Conservation (phyloP, 495 filamentous ascomycete genomes). For the Podospora sp. region DNA sequence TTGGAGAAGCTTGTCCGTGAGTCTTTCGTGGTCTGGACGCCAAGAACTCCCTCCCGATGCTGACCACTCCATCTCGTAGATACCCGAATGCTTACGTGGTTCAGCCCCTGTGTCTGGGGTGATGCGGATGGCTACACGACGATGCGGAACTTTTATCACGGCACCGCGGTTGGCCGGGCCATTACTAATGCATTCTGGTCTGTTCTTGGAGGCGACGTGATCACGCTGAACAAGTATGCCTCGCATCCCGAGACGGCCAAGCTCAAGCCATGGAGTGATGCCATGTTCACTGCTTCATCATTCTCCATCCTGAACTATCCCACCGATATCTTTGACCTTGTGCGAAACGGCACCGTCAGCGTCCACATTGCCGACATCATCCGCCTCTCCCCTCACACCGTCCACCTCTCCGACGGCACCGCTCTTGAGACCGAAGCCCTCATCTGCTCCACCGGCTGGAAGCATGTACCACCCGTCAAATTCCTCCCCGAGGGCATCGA, state of each 20-base stretch:
- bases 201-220: constrained; percentile 61
- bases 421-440: constrained; percentile 62
- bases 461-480: constrained; percentile 62
- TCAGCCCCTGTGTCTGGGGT: constrained; percentile 51
- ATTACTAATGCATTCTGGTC: constrained; percentile 71
- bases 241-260: constrained; percentile 64
- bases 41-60: not conserved
- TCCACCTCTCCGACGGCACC: constrained; percentile 61
- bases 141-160: constrained; percentile 61
- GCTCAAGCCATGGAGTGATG: constrained; percentile 63
- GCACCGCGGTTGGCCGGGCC: constrained; percentile 65
- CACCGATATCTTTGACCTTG: constrained; percentile 63
- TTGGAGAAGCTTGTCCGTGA: constrained; percentile 62
- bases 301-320: constrained; percentile 73
- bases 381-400: constrained; percentile 46
- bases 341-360: constrained; percentile 59
- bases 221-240: constrained; percentile 60
- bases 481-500: constrained; percentile 62
- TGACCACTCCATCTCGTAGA: constrained; percentile 25
- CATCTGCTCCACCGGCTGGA: constrained; percentile 73
- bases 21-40: constrained; percentile 16
- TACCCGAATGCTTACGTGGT: constrained; percentile 47
- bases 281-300: constrained; percentile 65
- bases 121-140: constrained; percentile 43
- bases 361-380: constrained; percentile 67